Evolutionary conservation across 2,329 filamentous ascomycete genomes (phyloP), one percentile per base, ranked within the genome.

Genomic region (Calonectria crousiana): DNA sequence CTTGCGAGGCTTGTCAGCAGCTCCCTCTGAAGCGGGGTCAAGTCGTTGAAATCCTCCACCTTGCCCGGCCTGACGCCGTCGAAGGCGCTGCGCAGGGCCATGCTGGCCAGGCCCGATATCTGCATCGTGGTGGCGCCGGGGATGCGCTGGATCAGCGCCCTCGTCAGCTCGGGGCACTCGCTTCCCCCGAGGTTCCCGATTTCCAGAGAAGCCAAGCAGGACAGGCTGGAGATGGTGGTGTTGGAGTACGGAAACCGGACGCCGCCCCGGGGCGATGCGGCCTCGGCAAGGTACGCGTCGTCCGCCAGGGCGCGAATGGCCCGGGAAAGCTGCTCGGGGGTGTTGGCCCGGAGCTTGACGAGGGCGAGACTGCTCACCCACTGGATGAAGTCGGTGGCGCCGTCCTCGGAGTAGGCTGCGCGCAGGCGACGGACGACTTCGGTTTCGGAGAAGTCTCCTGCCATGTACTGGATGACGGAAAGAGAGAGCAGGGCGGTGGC

Each of bases 281-380:
- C 44, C 5, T 32, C 23, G 20, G 16, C 4, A 6, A 70, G 34
- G 23, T 53, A 44, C 9, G 23, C 2, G 3, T 41, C 44, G 6
- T 70, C 44, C 13, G 26, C 23, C 23, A 70, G n/a, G 18, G 34
- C 30, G n/a, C 34, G 32, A 30, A 53, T 9, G 6, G 64, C 56
- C 18, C 34, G 26, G 1, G 23, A 23, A 13, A 64, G 56, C 18
- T 70, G 67, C 26, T 70, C 67, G 3, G 67, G 47, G 3, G 44
- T 70, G 11, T 41, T 34, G 14, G 44, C 41, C 32, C 32, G 16
- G n/a, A 70, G 67, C 32, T 64, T 70, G 56, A 70, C 30, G n/a
- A 70, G 67, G n/a, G 14, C 56, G 6, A 70, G 16, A 18, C 67
- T 64, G 47, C 67, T 64, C 23, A 47, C 38, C 56, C 44, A 70